Evolutionary conservation across 1,139 yeast genomes (phyloP), one percentile per base, ranked within the genome.

Genomic region (Pichia sp.): DNA sequence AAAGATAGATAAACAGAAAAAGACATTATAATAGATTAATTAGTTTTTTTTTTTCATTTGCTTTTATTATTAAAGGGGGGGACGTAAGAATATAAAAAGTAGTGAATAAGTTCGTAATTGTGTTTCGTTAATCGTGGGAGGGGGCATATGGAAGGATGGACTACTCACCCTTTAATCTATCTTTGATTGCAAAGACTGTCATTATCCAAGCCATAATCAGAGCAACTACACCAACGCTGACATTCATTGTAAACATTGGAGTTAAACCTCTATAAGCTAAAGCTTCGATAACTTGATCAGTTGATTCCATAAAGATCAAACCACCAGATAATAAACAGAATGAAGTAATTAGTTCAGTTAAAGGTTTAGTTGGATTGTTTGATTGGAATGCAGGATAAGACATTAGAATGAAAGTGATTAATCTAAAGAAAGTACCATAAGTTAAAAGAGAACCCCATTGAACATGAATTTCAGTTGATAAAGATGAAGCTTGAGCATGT

Each of bases 171-270:
- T 31, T 61, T 36, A 78, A 54, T 68, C 74, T 69, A 49, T 74
- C 77, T 54, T 72, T 83, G 62, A 84, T 64, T 39, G 83, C 71
- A 59, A 84, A 74, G 21, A 86, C 66, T 7, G 66, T 44, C 88
- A 86, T 84, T 46, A 79, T 77, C 95, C 95, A 88, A 2, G 86
- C 83, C 96, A 91, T 88, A n/a, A 88, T 50, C 41, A 91, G 67
- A 4, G 91, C 75, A 26, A 82, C 70, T 31, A 78, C 47, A 7
- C 98, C 97, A 48, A 91, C 84, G 45, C 83, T 75, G 32, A 91
- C 73, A 58, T 88, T 89, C 55, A 89, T 74, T 0, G 91, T 84
- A 63, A 91, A 89, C 96, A 91, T 89, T 41, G 84, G 70, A 30
- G 93, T 86, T 46, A 79, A 71, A 2, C 96, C 96, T 56, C 89